A percentile compares a stretch with the other conserved stretches of the same genome.
Conservation (phyloP, 2,329 filamentous ascomycete species). For the Pseudogymnoascus sp. region DNA sequence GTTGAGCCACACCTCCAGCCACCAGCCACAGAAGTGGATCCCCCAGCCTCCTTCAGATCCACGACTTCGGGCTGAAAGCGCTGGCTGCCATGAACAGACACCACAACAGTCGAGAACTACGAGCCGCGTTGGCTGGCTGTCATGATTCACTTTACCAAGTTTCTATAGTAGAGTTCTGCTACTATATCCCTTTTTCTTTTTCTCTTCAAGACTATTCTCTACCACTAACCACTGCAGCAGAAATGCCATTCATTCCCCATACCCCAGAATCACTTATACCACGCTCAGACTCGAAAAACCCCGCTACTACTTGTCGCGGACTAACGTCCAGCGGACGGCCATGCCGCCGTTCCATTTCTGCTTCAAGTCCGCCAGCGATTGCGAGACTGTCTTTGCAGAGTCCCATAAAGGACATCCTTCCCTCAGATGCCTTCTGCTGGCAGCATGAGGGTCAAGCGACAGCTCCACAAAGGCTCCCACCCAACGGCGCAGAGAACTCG, state of each 20-base stretch:
- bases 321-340: slow-evolving; percentile 75
- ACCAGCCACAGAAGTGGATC: background rate
- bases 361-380: slow-evolving; percentile 24
- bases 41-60: background rate
- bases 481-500: slow-evolving; percentile 36
- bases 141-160: background rate
- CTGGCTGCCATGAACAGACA: background rate
- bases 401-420: slow-evolving; percentile 12
- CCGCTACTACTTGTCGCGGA: slow-evolving; percentile 77
- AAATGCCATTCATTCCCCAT: slow-evolving; percentile 58
- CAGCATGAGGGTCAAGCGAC: slow-evolving; percentile 84
- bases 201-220: background rate
- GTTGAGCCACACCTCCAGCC: background rate
- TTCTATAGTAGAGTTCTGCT: background rate
- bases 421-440: slow-evolving; percentile 62
- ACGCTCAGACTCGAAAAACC: slow-evolving; percentile 78
- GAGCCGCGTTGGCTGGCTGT: background rate
- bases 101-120: background rate
- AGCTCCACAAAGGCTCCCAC: slow-evolving; percentile 37
- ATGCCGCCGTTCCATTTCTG: slow-evolving; percentile 65
- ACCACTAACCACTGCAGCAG: background rate
- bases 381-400: slow-evolving; percentile 23
- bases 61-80: background rate
- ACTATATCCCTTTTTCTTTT: background rate
- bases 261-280: slow-evolving; percentile 75